These are phyloP conservation scores for Emmonsia crescens DNA, from an alignment of 2,329 filamentous ascomycete species.

Conservation along the genomic window DNA sequence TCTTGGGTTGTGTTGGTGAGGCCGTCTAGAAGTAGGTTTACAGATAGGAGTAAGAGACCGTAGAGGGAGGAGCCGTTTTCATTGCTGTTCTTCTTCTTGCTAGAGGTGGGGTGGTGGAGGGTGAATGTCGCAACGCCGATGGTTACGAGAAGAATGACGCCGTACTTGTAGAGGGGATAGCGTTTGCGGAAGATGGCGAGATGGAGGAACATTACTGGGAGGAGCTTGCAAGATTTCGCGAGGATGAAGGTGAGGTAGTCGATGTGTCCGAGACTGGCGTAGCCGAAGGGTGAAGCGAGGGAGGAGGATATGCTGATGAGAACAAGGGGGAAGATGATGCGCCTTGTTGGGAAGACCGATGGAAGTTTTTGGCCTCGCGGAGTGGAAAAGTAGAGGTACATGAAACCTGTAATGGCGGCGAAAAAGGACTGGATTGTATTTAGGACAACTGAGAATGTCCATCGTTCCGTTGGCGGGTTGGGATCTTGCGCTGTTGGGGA, in stretches of 20 bases:
- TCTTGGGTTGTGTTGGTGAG: constrained; percentile 96
- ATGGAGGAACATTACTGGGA: constrained; percentile 97
- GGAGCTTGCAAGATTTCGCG: constrained; percentile 93
- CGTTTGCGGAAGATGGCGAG: constrained; percentile 78
- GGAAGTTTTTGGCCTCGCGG: constrained; percentile 41
- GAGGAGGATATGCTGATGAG: constrained; percentile 81
- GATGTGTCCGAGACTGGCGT: constrained; percentile 82
- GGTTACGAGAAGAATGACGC: constrained; percentile 83
- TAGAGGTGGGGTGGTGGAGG: constrained; percentile 61
- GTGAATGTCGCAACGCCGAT: constrained; percentile 91
- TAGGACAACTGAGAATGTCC: constrained; percentile 88
- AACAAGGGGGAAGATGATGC: constrained; percentile 66
- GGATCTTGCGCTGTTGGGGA: constrained; percentile 36
- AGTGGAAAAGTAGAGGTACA: constrained; percentile 62
- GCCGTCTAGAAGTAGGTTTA: constrained; percentile 92
- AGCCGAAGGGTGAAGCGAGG: constrained; percentile 89
- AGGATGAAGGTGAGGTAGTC: constrained; percentile 98
- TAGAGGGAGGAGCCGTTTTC: constrained; percentile 53
- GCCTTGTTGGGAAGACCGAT: constrained; percentile 61
- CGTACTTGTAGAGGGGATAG: constrained; percentile 94
- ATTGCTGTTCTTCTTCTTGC: constrained; percentile 41
- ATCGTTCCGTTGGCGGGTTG: constrained; percentile 50
- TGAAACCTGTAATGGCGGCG: constrained; percentile 67
- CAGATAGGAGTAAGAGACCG: constrained; percentile 68
- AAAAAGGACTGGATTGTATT: constrained; percentile 93